Evolutionary conservation across 306 rosid species (phyloP).

Genomic region (Acacia crassicarpa): DNA sequence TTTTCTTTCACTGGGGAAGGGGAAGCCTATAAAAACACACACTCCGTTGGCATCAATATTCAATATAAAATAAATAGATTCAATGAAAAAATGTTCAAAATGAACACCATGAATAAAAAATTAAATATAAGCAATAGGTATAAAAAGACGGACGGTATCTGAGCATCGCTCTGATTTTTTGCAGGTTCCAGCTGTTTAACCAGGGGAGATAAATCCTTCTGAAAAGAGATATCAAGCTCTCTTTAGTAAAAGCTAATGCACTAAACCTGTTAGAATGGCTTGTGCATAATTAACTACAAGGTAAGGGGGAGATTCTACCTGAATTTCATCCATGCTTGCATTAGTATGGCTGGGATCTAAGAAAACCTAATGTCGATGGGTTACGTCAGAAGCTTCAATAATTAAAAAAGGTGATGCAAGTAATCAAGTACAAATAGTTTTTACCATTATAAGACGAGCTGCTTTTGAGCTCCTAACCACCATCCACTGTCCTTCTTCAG

Average conservation of each 20-base stretch:
- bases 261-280: conserved; percentile 14
- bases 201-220: conserved; percentile 90
- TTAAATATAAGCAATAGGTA: conserved; percentile 26
- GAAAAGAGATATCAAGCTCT: conserved; percentile 40
- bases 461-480: conserved; percentile 89
- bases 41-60: conserved; percentile 12
- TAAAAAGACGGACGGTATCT: conserved; percentile 77
- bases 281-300: conserved; percentile 24
- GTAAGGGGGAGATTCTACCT: conserved; percentile 51
- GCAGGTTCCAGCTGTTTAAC: conserved; percentile 77
- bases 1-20: neutral
- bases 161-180: conserved; percentile 61
- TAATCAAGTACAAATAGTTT: conserved; percentile 6
- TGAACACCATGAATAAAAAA: neutral
- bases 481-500: conserved; percentile 98
- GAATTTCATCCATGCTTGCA: conserved; percentile 83
- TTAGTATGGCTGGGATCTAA: conserved; percentile 66
- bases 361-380: conserved; percentile 57
- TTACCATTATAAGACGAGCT: conserved; percentile 91
- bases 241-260: conserved; percentile 32
- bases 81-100: conserved; percentile 11
- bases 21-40: neutral
- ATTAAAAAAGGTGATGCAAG: conserved; percentile 10
- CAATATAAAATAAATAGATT: conserved; percentile 9
- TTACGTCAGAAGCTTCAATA: conserved; percentile 37